These are phyloP conservation scores for Fusarium odoratissimum DNA, from an alignment of 2,329 filamentous ascomycete species.

Conservation along the genomic window DNA sequence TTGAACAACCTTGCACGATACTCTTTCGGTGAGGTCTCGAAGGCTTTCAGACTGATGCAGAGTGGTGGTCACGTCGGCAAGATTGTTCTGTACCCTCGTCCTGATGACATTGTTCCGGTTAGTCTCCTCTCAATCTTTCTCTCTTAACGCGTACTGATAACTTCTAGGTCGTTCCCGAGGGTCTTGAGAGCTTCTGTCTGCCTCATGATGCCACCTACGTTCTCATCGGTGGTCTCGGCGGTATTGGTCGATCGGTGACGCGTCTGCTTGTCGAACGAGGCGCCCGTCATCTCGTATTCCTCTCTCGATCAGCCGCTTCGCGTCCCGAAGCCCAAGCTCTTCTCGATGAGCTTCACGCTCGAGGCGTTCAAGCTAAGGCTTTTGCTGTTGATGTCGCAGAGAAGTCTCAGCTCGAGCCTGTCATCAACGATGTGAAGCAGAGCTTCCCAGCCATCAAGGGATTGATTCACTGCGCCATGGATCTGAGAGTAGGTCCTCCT, in stretches of 20 bases:
- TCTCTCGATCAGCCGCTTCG: conserved; percentile 42
- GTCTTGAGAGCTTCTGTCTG: background rate
- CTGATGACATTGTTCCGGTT: background rate
- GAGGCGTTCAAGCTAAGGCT: background rate
- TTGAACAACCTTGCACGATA: background rate
- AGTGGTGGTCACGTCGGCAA: conserved; percentile 31
- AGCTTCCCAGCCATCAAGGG: conserved; percentile 40
- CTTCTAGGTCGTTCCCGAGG: background rate
- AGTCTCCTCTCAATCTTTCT: background rate
- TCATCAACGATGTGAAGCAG: conserved; percentile 14
- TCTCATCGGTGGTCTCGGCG: conserved; percentile 42
- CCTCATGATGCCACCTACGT: conserved; percentile 29
- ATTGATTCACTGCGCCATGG: conserved; percentile 46
- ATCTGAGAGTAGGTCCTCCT: background rate
- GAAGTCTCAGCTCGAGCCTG: conserved; percentile 12
- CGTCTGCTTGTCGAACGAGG: conserved; percentile 25
- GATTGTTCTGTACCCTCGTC: conserved; percentile 4
- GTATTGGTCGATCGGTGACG: conserved; percentile 42
- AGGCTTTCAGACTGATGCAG: conserved; percentile 39
- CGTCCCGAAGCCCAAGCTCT: background rate
- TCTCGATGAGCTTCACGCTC: background rate
- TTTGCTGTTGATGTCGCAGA: conserved; percentile 13
- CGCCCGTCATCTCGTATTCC: conserved; percentile 46
- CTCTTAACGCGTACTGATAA: background rate
- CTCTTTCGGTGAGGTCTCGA: conserved; percentile 13